Percentiles rank a stretch among this genome's conserved stretches.
These are phyloP conservation scores for Phaeosphaeria sp. DNA, from an alignment of 2,329 filamentous ascomycete genomes.

Conservation along the genomic window DNA sequence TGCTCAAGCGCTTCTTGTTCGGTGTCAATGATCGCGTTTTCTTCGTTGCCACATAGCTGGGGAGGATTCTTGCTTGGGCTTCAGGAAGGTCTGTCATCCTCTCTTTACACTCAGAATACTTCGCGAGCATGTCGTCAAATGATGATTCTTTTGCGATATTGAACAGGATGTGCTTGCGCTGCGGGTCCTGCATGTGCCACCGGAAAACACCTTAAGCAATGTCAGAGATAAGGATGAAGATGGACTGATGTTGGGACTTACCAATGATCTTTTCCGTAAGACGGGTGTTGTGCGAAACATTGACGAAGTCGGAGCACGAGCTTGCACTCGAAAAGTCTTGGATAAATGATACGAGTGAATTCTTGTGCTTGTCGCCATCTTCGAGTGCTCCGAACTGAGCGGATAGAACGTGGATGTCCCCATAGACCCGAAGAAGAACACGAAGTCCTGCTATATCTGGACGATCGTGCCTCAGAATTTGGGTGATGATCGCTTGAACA, in stretches of 20 bases:
- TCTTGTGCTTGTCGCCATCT: not conserved
- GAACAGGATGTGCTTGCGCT: not conserved
- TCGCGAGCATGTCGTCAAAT: not conserved
- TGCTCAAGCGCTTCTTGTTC: not conserved
- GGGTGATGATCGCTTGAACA: not conserved
- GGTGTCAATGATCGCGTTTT: not conserved
- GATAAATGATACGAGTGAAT: not conserved
- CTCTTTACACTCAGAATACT: not conserved
- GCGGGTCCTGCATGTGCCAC: not conserved
- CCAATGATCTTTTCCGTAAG: not conserved
- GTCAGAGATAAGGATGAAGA: not conserved
- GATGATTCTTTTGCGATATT: not conserved
- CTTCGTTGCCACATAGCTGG: not conserved
- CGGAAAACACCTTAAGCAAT: not conserved
- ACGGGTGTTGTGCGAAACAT: too few relatives aligned
- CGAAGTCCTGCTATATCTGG: not conserved
- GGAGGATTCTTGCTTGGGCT: not conserved
- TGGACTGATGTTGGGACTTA: not conserved
- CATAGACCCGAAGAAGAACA: not conserved
- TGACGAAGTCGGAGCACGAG: not conserved
- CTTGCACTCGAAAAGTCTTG: not conserved
- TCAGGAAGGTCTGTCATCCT: not conserved
- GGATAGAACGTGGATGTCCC: not conserved
- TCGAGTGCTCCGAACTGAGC: not conserved
- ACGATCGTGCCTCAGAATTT: not conserved